Conservation (phyloP, 1,139 yeast genomes). For the Hyphopichia pseudoburtonii region DNA sequence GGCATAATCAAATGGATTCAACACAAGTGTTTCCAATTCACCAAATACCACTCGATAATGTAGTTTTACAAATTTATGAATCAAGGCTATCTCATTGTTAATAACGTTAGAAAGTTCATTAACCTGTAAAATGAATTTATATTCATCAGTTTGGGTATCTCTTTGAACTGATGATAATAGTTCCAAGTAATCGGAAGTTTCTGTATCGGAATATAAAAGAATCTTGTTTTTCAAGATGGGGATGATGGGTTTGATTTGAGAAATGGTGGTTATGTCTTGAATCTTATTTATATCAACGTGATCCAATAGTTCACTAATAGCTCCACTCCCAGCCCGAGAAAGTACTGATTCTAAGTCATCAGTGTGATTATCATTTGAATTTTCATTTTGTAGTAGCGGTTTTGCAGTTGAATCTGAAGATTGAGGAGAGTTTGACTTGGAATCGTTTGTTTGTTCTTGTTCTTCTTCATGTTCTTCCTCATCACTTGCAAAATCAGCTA, state of each 20-base stretch:
- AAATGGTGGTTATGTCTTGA: constrained; percentile 18
- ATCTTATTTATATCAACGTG: constrained; percentile 17
- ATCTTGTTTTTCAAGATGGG: constrained; percentile 25
- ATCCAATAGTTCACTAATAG: constrained; percentile 12
- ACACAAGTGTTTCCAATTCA: constrained; percentile 64
- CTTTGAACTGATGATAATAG: constrained; percentile 32
- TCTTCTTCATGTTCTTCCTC: constrained; percentile 13
- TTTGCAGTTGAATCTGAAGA: background rate
- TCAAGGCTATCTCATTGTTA: constrained; percentile 50
- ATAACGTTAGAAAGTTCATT: constrained; percentile 60
- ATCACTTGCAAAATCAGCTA: constrained; percentile 35
- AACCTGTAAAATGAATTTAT: constrained; percentile 51
- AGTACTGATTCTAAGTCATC: background rate
- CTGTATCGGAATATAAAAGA: constrained; percentile 20
- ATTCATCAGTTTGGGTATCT: constrained; percentile 39
- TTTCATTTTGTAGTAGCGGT: background rate
- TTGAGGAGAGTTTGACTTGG: constrained; percentile 3
- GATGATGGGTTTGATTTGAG: constrained; percentile 26
- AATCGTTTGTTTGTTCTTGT: constrained; percentile 1
- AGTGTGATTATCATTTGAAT: background rate
- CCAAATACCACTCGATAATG: constrained; percentile 66
- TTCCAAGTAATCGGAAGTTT: constrained; percentile 34
- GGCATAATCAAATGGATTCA: constrained; percentile 67
- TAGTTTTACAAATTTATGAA: constrained; percentile 52
- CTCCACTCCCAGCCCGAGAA: constrained; percentile 9